Conservation (phyloP, 257 asterid genomes). For the Voacanga thouarsii region DNA sequence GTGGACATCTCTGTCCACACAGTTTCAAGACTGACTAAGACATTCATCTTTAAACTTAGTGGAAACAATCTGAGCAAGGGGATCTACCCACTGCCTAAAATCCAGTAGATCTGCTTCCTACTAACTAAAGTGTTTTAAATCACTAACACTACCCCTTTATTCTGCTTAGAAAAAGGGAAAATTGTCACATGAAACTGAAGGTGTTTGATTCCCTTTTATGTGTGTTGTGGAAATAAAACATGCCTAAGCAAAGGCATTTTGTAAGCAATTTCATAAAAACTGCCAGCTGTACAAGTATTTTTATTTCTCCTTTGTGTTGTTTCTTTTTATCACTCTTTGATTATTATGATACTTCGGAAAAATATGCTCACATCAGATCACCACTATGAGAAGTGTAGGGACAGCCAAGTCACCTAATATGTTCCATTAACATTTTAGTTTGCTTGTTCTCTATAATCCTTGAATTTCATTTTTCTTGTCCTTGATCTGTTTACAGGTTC, state of each 20-base stretch:
- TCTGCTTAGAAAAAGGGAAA: neutral
- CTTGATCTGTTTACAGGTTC: slow-evolving; percentile 31
- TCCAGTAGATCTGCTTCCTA: neutral
- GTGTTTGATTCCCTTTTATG: neutral
- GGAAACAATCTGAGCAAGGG: neutral
- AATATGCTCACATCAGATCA: neutral
- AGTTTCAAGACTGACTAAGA: too few species aligned
- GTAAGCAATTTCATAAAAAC: neutral
- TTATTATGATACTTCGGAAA: neutral
- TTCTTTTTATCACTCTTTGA: neutral
- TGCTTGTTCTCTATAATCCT: neutral
- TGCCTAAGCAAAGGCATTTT: neutral
- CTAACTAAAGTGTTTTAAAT: neutral
- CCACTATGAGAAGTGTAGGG: neutral
- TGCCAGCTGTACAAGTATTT: neutral
- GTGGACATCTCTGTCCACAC: too few species aligned
- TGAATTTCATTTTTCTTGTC: neutral
- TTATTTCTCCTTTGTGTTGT: neutral
- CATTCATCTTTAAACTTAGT: neutral
- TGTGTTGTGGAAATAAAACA: neutral
- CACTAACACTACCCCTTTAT: neutral
- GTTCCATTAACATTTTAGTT: neutral
- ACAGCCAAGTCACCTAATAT: neutral
- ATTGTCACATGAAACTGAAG: neutral
- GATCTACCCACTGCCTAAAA: neutral